Evolutionary conservation across 2,329 filamentous ascomycete genomes (phyloP).

Genomic region (Gliomastix tumulicola): DNA sequence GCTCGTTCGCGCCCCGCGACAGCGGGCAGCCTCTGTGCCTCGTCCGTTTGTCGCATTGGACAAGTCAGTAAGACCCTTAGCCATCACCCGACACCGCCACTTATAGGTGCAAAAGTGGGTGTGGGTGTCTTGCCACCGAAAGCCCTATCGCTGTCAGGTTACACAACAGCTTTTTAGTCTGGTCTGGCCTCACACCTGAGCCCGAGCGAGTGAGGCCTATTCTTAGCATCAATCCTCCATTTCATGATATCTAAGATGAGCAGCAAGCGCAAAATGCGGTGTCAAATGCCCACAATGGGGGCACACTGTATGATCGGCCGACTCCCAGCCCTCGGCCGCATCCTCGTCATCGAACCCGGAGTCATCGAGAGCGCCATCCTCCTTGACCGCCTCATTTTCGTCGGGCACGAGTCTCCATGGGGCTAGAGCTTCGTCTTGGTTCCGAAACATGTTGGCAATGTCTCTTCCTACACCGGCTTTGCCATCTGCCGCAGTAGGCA

Average conservation of each 20-base stretch:
- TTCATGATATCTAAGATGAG: constrained; percentile 37
- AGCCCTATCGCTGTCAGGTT: too few relatives aligned
- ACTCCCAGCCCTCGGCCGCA: constrained; percentile 18
- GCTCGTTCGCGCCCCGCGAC: too few relatives aligned
- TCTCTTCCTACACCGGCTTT: constrained; percentile 59
- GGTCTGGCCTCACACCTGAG: too few relatives aligned
- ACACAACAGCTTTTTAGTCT: too few relatives aligned
- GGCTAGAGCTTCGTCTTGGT: constrained; percentile 61
- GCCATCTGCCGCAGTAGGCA: constrained; percentile 41
- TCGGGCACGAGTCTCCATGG: constrained; percentile 50
- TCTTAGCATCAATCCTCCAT: constrained; percentile 17
- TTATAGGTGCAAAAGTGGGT: too few relatives aligned
- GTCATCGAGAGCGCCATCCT: constrained; percentile 10
- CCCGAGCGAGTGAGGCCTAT: too few relatives aligned
- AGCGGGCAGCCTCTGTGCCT: too few relatives aligned
- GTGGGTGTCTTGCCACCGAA: too few relatives aligned
- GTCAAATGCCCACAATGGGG: constrained; percentile 44
- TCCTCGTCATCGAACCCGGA: constrained; percentile 3
- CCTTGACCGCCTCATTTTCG: constrained; percentile 17
- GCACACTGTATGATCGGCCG: constrained; percentile 24
- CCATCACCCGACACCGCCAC: too few relatives aligned
- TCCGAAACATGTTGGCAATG: constrained; percentile 76
- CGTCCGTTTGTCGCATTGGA: too few relatives aligned
- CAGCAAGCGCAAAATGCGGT: constrained; percentile 50
- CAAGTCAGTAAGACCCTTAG: too few relatives aligned